phyloP scores from a whole-genome alignment of 176 grass and related monocot genomes.

The Avena sativa region DNA sequence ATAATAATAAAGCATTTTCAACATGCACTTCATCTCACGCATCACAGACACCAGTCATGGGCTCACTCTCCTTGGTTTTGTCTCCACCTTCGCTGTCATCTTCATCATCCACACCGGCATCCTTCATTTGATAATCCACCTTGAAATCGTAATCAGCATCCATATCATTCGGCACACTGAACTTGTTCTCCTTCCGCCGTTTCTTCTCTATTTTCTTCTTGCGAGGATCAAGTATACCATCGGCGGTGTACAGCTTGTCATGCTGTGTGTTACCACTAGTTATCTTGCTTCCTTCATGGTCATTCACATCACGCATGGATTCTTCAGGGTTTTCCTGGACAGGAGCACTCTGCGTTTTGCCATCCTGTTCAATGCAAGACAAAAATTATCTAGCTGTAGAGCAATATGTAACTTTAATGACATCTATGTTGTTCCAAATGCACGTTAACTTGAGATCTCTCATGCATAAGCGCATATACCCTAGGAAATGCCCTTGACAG shows the following conservation, averaged over 20 bases:
- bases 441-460: not conserved
- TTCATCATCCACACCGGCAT: conserved; percentile 34
- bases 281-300: conserved; percentile 40
- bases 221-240: conserved; percentile 81
- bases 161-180: conserved; percentile 39
- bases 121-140: conserved; percentile 57
- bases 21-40: conserved; percentile 7
- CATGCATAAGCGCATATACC: not conserved
- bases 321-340: conserved; percentile 43
- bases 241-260: conserved; percentile 71
- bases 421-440: not conserved
- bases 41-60: conserved; percentile 59
- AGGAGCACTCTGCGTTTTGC: conserved; percentile 1
- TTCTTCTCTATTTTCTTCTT: conserved; percentile 72
- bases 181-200: conserved; percentile 49
- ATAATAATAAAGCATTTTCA: not conserved
- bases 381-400: conserved; percentile 22
- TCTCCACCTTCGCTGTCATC: too few species aligned
- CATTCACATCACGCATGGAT: conserved; percentile 59
- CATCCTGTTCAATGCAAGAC: conserved; percentile 47
- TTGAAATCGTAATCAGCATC: conserved; percentile 58
- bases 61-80: conserved; percentile 30
- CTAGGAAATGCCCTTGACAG: not conserved
- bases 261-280: conserved; percentile 51
- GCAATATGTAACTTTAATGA: not conserved